Conservation (phyloP, 345 rosid genomes). For the Alliaria petiolata region DNA sequence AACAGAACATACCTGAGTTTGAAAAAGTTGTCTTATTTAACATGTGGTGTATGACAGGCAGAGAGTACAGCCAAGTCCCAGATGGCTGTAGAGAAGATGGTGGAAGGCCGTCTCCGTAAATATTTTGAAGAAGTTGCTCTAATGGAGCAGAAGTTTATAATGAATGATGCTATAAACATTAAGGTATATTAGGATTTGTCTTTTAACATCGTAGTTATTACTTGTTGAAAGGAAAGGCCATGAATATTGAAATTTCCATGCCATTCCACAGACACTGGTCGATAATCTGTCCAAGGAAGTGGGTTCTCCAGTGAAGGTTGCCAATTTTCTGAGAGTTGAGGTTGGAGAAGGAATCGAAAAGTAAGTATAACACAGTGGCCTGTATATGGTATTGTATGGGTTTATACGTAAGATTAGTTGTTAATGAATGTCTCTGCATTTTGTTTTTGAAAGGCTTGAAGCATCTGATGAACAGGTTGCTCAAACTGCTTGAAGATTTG, state of each 20-base stretch:
- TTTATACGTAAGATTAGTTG: not conserved
- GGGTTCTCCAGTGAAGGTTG: constrained; percentile 73
- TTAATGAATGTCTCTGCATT: not conserved
- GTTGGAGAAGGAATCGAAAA: constrained; percentile 97
- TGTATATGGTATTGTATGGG: not conserved
- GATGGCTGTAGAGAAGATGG: constrained; percentile 89
- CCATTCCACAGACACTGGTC: constrained; percentile 50
- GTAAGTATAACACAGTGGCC: constrained; percentile 30
- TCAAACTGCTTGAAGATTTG: constrained; percentile 10
- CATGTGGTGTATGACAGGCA: constrained; percentile 61
- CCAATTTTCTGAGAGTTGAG: constrained; percentile 83
- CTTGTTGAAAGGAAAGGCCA: too few relatives aligned
- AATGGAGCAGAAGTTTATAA: constrained; percentile 83
- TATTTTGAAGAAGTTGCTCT: constrained; percentile 90
- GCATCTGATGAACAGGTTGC: not conserved
- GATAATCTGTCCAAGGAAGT: constrained; percentile 71
- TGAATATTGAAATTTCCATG: not conserved
- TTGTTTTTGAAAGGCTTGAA: constrained; percentile 27
- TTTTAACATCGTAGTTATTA: not conserved
- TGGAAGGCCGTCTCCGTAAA: constrained; percentile 94
- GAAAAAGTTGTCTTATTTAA: not conserved
- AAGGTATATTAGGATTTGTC: constrained; percentile 45
- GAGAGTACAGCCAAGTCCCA: constrained; percentile 74
- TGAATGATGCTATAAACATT: constrained; percentile 61
- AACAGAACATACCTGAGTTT: not conserved